phyloP scores from a whole-genome alignment of 768 basidiomycete species.

The Panaeolus cyanescens region DNA sequence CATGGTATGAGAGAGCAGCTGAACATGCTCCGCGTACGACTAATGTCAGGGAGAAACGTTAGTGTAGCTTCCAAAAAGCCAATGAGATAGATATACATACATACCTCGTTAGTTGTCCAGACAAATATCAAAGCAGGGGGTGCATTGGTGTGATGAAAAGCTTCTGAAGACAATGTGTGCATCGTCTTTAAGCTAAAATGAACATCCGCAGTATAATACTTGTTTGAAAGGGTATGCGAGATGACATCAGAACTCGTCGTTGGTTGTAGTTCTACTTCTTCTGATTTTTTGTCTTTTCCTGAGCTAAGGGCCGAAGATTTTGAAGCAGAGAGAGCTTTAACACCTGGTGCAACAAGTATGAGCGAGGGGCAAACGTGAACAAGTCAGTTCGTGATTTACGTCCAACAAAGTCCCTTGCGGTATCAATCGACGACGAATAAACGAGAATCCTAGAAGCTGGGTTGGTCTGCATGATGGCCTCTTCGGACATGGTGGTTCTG shows the following conservation, averaged over 20 bases:
- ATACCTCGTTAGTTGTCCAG: conserved; percentile 69
- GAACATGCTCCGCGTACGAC: conserved; percentile 61
- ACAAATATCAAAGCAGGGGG: conserved; percentile 73
- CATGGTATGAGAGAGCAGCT: conserved; percentile 48
- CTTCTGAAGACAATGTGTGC: conserved; percentile 39
- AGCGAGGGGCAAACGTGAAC: neutral
- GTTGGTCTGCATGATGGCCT: conserved; percentile 6
- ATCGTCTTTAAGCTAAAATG: conserved; percentile 60
- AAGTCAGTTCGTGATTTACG: conserved; percentile 1
- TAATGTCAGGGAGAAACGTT: conserved; percentile 28
- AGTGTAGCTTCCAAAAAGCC: too few species aligned
- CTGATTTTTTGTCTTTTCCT: too few species aligned
- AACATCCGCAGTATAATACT: conserved; percentile 80
- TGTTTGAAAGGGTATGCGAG: conserved; percentile 79
- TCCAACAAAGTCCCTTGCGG: conserved; percentile 21
- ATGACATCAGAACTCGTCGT: conserved; percentile 29
- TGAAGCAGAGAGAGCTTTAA: conserved; percentile 5
- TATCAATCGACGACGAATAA: conserved; percentile 24
- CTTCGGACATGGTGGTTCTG: neutral
- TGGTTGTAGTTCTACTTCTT: neutral
- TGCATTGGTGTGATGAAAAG: conserved; percentile 22
- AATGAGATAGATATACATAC: conserved; percentile 22
- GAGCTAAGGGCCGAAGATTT: neutral
- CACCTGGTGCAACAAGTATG: neutral
- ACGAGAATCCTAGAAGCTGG: conserved; percentile 33